Conservation (phyloP, 2,329 filamentous ascomycete genomes). For the Pezicula radicicola region DNA sequence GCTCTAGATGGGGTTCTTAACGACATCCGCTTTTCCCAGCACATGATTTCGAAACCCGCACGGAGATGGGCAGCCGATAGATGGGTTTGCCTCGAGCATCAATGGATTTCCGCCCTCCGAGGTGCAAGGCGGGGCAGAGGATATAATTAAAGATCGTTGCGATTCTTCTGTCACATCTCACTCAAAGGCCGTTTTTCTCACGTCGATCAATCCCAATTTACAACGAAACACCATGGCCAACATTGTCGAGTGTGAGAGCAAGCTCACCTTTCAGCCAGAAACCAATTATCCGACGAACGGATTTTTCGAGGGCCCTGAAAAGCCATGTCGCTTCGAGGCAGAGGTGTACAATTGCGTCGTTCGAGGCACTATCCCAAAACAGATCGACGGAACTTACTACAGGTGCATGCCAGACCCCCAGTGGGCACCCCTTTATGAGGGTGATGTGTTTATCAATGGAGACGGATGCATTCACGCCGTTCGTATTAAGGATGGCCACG, state of each 20-base stretch:
- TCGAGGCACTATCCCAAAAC: conserved; percentile 33
- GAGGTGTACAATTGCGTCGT: conserved; percentile 33
- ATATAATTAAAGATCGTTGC: too few species aligned
- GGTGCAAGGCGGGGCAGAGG: too few species aligned
- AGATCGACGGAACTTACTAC: conserved; percentile 40
- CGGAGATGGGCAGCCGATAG: too few species aligned
- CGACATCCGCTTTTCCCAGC: too few species aligned
- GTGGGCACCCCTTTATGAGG: conserved; percentile 49
- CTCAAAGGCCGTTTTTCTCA: too few species aligned
- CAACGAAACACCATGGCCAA: too few species aligned
- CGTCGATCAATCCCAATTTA: too few species aligned
- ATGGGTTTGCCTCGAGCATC: too few species aligned
- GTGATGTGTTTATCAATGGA: conserved; percentile 36
- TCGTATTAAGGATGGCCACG: conserved; percentile 35
- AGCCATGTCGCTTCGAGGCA: conserved; percentile 33
- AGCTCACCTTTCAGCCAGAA: neutral
- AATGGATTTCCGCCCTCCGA: too few species aligned
- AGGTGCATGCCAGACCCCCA: conserved; percentile 39
- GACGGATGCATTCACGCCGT: conserved; percentile 39
- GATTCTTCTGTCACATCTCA: too few species aligned
- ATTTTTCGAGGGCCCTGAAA: neutral
- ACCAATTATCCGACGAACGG: neutral
- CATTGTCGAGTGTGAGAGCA: neutral
- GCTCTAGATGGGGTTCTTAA: too few species aligned
- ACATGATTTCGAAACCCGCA: too few species aligned